These are phyloP conservation scores for Aegilops umbellulata DNA, from an alignment of 176 grass and related monocot species.

Conservation along the genomic window DNA sequence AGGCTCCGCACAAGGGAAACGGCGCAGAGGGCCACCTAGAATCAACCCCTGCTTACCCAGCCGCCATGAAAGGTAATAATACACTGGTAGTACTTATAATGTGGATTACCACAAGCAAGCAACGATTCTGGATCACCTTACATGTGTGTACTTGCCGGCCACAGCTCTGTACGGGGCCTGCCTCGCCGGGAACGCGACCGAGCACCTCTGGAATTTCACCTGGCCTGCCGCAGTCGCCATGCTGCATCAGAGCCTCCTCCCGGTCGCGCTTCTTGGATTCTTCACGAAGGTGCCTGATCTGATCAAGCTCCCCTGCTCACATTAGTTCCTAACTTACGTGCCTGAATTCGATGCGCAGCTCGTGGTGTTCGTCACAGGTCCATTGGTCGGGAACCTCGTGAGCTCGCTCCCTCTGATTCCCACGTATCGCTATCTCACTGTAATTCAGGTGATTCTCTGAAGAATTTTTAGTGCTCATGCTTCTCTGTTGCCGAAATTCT, in stretches of 20 bases:
- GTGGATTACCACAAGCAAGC: neutral
- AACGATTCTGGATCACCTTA: neutral
- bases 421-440: conserved; percentile 31
- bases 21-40: neutral
- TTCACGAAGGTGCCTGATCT: conserved; percentile 52
- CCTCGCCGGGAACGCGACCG: conserved; percentile 51
- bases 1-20: neutral
- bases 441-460: conserved; percentile 41
- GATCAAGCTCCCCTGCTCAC: neutral
- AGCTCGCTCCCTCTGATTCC: conserved; percentile 53
- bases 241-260: conserved; percentile 59
- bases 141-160: neutral
- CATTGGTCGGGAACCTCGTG: conserved; percentile 47
- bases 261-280: conserved; percentile 58
- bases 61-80: conserved; percentile 29
- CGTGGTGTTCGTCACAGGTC: conserved; percentile 48
- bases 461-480: neutral
- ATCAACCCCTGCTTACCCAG: conserved; percentile 30
- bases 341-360: conserved; percentile 30
- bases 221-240: conserved; percentile 58
- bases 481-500: neutral
- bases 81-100: neutral
- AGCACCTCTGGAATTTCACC: conserved; percentile 75
- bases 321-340: neutral
- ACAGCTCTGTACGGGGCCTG: conserved; percentile 50